Evolutionary conservation across 441 rosid genomes (phyloP).

Genomic region (Capsella rubella): DNA sequence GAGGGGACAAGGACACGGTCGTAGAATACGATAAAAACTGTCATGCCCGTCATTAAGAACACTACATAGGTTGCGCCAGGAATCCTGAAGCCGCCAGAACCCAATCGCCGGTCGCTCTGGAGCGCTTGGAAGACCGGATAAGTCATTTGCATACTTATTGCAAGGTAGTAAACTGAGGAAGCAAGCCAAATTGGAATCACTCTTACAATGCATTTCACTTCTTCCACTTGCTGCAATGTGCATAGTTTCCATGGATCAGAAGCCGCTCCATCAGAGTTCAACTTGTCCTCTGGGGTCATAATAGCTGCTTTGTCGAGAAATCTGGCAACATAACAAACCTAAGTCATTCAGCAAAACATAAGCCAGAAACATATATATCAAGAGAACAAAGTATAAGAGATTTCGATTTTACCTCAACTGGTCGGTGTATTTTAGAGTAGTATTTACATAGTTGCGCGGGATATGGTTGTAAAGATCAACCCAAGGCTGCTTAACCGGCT

Average conservation of each 20-base stretch:
- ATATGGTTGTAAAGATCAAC: constrained; percentile 58
- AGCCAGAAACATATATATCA: neutral
- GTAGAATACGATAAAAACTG: constrained; percentile 69
- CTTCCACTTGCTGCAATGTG: constrained; percentile 87
- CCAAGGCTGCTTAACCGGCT: constrained; percentile 58
- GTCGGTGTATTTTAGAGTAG: constrained; percentile 58
- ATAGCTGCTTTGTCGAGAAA: constrained; percentile 80
- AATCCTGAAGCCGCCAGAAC: constrained; percentile 53
- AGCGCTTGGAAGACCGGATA: constrained; percentile 78
- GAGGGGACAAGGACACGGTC: constrained; percentile 53
- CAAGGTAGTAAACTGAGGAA: constrained; percentile 50
- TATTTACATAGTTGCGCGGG: constrained; percentile 56
- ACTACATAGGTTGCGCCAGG: constrained; percentile 78
- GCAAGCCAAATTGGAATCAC: constrained; percentile 80
- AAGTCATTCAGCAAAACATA: constrained; percentile 17
- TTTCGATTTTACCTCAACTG: constrained; percentile 63
- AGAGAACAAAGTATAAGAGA: neutral
- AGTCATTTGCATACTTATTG: constrained; percentile 65
- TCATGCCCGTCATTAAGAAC: constrained; percentile 68
- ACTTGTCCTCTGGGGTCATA: constrained; percentile 53
- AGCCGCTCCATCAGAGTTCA: constrained; percentile 67
- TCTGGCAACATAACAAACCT: constrained; percentile 43
- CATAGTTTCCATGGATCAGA: constrained; percentile 75
- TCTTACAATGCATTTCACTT: constrained; percentile 71
- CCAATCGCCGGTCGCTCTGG: constrained; percentile 67